Evolutionary conservation across 2,329 filamentous ascomycete genomes (phyloP), one percentile per base, ranked within the genome.

Genomic region (Botryotinia narcissicola): DNA sequence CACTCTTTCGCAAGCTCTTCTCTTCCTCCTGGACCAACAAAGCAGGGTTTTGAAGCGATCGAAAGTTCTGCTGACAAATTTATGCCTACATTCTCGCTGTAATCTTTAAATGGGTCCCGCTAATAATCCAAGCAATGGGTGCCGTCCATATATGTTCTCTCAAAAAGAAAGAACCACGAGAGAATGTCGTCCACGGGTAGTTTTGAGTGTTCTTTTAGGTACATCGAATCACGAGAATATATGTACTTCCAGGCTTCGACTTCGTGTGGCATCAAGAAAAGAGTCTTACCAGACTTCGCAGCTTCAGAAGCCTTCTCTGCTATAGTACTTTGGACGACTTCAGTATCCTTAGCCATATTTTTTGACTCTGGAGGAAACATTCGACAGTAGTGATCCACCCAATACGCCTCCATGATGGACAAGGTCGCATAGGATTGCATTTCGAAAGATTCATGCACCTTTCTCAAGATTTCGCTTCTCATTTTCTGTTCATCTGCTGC

Each of bases 401-500:
- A 57, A 5, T 57, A 0, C 51, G n/a, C 51, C 6, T 57, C n/a
- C n/a, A 0, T 32, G 14, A 12, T 16, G 51, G 51, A 57, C 7
- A 57, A 29, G n/a, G 51, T 57, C n/a, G n/a, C 3, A 32, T 5
- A 0, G 18, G 51, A 4, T 57, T 9, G n/a, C 14, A 3, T 29
- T 8, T 9, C 3, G 14, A 57, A 57, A 57, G 14, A 18, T 18
- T 18, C 3, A 0, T 29, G 1, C n/a, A 57, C 6, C n/a, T 57
- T 57, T 32, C 16, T 29, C 7, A 3, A 4, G 4, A 57, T 9
- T 1, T 4, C 9, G 1, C 8, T 0, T 57, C 1, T 1, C 9
- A 57, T 4, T 29, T 29, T 16, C 1, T 6, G 29, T 2, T 54
- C 51, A 54, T 8, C 1, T 54, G n/a, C 51, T 29, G n/a, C 1